Base-by-base conservation (phyloP, 768 basidiomycete genomes). In the Agaricus blazei region DNA sequence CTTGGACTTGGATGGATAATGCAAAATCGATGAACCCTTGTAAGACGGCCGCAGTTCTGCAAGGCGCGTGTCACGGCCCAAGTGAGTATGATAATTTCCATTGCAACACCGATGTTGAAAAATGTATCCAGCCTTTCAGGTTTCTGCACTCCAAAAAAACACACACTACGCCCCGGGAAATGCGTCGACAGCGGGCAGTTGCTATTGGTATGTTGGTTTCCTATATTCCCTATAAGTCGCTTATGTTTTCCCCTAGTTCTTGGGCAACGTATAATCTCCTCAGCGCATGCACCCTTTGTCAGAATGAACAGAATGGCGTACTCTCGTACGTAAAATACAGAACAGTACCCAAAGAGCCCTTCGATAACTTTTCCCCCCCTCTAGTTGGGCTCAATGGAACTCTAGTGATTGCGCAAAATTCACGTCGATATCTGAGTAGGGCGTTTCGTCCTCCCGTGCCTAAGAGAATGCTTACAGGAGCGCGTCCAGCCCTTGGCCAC, bases 261-360 rank as follows among this genome's bases (percentile, higher is more conserved):
- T 82, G 80, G 81, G 72, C 75, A 24, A 76, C 74, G 9, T 83
- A 83, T 56, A 84, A 84, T 52, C 67, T 83, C 11, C 64, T 81
- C 57, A 74, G 74, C 61, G 81, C 75, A 6, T 83, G 82, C 48
- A 71, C 76, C 8, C 58, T 70, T 23, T 84, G 82, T 51, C 82
- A 84, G 63, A 69, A 68, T 4, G 59, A 63, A 28, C 60, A 63
- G 2, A 36, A 51, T 14, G 34, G 56, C 0, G 51, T 74, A 28
- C 15, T 29, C n/a, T 56, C 59, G 80, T 76, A 58, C 24, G 78
- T 60, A 52, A 6, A 2, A 38, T 19, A 2, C n/a, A 24, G 11
- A 9, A 8, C 9, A 9, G 24, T 15, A 24, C 29, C 14, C 24
- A 52, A 46, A 2, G 11, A 15, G 29, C 38, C 15, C 19, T 19